Evolutionary conservation across 345 rosid genomes (phyloP).

Genomic region (Excoecaria cochinchinensis): DNA sequence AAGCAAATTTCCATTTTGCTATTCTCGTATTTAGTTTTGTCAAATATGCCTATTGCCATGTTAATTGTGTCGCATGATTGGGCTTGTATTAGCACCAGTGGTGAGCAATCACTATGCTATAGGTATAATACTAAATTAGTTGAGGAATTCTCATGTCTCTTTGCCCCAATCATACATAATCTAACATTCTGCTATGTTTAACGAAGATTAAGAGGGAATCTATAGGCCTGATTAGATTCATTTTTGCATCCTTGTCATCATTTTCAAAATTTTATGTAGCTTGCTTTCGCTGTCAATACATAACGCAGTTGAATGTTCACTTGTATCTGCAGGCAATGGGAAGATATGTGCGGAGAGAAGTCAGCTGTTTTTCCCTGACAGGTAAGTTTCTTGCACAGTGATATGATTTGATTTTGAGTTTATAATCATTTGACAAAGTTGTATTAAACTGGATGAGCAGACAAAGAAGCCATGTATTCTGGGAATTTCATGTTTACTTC

Average conservation of each 20-base stretch:
- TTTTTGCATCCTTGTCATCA: neutral
- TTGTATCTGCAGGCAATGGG: constrained; percentile 73
- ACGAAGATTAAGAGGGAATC: neutral
- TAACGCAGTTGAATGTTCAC: constrained; percentile 16
- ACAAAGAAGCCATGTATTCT: constrained; percentile 78
- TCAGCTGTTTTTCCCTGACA: constrained; percentile 73
- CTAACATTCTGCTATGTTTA: neutral
- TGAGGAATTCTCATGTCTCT: neutral
- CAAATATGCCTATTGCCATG: neutral
- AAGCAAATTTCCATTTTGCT: neutral
- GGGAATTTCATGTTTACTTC: constrained; percentile 85
- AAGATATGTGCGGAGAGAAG: constrained; percentile 83
- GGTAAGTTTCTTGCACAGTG: constrained; percentile 36
- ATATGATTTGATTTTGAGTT: constrained; percentile 9
- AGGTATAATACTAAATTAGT: neutral
- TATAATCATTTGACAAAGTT: constrained; percentile 2
- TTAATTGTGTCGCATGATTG: neutral
- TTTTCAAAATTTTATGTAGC: neutral
- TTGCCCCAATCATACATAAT: neutral
- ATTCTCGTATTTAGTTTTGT: neutral
- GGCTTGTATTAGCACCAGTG: neutral
- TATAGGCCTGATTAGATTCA: neutral
- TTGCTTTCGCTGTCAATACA: neutral
- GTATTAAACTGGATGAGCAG: constrained; percentile 42
- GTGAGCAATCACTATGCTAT: neutral